Evolutionary conservation across 2,329 filamentous ascomycete genomes (phyloP).

Genomic region (Colletotrichum sp.): DNA sequence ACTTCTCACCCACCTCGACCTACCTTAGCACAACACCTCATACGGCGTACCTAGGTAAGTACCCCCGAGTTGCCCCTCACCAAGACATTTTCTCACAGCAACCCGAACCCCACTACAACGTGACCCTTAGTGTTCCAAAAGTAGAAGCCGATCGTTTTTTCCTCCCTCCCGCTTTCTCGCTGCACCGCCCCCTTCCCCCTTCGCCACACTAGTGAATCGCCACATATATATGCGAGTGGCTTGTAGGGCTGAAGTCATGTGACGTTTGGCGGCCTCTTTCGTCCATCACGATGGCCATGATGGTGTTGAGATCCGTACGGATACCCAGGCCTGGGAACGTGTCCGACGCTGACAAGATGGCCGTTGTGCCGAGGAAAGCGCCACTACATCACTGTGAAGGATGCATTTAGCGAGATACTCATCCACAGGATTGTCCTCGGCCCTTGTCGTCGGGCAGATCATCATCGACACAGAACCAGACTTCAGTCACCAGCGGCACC

Average conservation of each 20-base stretch:
- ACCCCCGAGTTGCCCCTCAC: neutral
- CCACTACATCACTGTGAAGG: neutral
- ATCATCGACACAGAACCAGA: neutral
- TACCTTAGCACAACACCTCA: neutral
- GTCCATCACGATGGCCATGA: neutral
- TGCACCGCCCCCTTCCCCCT: neutral
- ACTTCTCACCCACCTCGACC: neutral
- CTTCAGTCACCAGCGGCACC: neutral
- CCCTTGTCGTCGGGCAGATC: neutral
- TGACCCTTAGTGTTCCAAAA: neutral
- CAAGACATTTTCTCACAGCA: neutral
- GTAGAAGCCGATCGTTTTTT: neutral
- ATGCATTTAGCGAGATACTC: neutral
- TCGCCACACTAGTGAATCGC: neutral
- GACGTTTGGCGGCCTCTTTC: neutral
- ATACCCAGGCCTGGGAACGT: neutral
- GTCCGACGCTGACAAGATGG: neutral
- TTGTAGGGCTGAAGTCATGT: constrained; percentile 19
- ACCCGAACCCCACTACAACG: neutral
- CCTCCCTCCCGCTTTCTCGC: neutral
- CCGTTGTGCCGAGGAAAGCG: neutral
- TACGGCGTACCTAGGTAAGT: neutral
- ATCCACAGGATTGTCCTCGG: neutral
- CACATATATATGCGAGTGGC: neutral
- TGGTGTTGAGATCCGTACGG: neutral